Evolutionary conservation across 805 yeast genomes (phyloP).

Genomic region (Candida koratica): DNA sequence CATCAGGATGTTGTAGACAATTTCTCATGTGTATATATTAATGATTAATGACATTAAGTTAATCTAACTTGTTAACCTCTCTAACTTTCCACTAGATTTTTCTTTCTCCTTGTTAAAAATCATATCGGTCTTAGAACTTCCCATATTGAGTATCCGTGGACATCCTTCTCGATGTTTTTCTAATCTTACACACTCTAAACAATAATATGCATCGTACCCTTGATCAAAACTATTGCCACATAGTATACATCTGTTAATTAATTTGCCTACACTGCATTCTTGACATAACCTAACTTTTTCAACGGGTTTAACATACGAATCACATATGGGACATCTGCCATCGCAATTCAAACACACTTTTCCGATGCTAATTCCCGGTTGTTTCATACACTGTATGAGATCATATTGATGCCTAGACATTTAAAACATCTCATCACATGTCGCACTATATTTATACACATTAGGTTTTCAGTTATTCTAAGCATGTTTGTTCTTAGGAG

Average conservation of each 20-base stretch:
- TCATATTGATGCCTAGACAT: constrained; percentile 93
- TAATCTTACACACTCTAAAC: constrained; percentile 74
- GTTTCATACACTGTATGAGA: constrained; percentile 76
- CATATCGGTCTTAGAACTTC: constrained; percentile 67
- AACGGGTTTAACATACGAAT: constrained; percentile 72
- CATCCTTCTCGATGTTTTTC: constrained; percentile 92
- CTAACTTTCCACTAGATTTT: constrained; percentile 5
- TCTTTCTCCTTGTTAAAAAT: constrained; percentile 49
- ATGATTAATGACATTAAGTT: constrained; percentile 4
- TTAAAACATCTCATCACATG: too few species aligned
- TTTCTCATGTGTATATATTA: constrained; percentile 2
- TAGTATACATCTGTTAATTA: constrained; percentile 64
- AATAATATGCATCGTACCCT: constrained; percentile 61
- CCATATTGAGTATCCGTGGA: constrained; percentile 77
- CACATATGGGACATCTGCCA: constrained; percentile 89
- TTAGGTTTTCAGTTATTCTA: too few species aligned
- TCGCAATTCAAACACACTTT: constrained; percentile 80
- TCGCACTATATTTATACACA: too few species aligned
- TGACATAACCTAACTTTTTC: constrained; percentile 71
- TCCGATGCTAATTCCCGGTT: constrained; percentile 73
- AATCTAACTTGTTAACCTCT: constrained; percentile 10
- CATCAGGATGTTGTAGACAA: too few species aligned
- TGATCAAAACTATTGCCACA: constrained; percentile 62
- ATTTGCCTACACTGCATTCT: constrained; percentile 75
- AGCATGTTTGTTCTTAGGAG: too few species aligned